Evolutionary conservation across 441 rosid genomes (phyloP), one percentile per base, ranked within the genome.

Genomic region (Manihot esculenta): DNA sequence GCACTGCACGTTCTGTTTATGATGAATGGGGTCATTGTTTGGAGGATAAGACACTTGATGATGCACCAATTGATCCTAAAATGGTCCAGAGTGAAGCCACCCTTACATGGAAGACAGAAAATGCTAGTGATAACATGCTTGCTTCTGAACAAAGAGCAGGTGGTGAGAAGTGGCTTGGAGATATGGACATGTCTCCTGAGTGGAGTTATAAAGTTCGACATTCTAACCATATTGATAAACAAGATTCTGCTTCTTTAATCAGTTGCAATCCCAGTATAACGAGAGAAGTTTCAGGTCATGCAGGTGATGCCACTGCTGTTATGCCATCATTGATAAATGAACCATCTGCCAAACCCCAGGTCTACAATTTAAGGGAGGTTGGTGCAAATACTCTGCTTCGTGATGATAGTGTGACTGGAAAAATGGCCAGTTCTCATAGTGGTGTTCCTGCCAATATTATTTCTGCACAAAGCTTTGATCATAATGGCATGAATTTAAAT

Each of bases 121-220:
- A 44, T 74, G 50, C 83, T 76, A 77, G 75, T 66, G 78, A 69
- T 51, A 76, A 64, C 53, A 51, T 72, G 56, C 75, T 53, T 44
- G 33, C 72, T 60, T 60, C 82, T 62, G 89, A 82, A 53, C 72
- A 85, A 54, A 84, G 82, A 74, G 74, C 79, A 35, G 41, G 41
- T 62, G 53, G 72, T 42, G 87, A 83, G 53, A 81, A 81, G 75
- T 85, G 86, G 87, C 78, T 84, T 67, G 92, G 77, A 76, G 88
- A 91, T 71, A 85, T 83, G 82, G 96, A 89, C 68, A 93, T 88
- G 98, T 91, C 96, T 79, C 99, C 98, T 69, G 92, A 88, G 60
- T 95, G 99, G 97, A 83, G 93, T 66, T 85, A 77, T 59, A 75
- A 84, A 57, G 77, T 83, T 69, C 79, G 75, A 66, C 60, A 92